phyloP scores from a whole-genome alignment of 306 rosid genomes.

The Leucaena leucocephala region DNA sequence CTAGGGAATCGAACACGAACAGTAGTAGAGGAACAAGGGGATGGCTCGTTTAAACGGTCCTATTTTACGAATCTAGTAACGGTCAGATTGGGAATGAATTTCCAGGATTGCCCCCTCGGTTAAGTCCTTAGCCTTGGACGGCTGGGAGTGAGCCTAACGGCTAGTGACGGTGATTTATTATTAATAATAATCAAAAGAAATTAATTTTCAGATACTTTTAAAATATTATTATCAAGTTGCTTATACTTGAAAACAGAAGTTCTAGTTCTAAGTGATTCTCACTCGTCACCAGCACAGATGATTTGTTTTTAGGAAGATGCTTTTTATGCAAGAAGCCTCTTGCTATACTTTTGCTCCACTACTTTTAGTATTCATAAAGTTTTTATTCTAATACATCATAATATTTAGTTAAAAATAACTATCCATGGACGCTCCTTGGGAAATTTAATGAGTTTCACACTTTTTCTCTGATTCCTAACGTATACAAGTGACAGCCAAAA shows the following conservation, averaged over 20 bases:
- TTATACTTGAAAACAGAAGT: neutral
- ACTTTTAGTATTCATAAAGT: neutral
- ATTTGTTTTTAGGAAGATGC: neutral
- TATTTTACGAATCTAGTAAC: conserved; percentile 50
- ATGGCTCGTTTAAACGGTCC: conserved; percentile 27
- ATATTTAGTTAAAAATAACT: neutral
- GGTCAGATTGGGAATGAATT: conserved; percentile 55
- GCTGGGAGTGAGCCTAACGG: neutral
- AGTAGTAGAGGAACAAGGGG: neutral
- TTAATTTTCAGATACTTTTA: neutral
- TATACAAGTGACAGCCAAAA: neutral
- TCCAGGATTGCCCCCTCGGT: conserved; percentile 36
- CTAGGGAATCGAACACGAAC: neutral
- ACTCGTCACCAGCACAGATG: neutral
- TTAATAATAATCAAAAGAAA: neutral
- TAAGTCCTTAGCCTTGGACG: neutral
- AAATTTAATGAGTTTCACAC: neutral
- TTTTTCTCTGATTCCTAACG: neutral
- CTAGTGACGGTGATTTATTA: conserved; percentile 2
- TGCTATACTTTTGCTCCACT: neutral
- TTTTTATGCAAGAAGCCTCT: neutral
- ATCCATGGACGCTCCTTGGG: neutral
- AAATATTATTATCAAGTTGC: neutral
- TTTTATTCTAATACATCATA: neutral
- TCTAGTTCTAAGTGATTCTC: neutral